Evolutionary conservation across 192 early-diverging fungal genomes (phyloP).

Genomic region (Ramicandelaber brevisporus): DNA sequence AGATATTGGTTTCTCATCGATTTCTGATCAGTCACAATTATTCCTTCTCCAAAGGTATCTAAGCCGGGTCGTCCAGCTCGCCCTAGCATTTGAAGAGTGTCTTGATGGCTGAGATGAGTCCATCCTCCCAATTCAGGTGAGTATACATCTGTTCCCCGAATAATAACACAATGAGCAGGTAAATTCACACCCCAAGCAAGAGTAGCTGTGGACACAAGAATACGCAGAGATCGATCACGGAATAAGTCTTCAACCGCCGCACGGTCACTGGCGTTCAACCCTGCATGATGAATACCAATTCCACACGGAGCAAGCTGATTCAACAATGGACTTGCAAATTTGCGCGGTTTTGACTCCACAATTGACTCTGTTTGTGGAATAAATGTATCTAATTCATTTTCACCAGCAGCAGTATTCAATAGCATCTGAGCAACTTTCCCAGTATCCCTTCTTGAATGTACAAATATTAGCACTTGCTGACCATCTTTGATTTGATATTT

Average conservation of each 20-base stretch:
- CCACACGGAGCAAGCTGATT: constrained; percentile 82
- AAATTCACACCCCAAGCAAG: constrained; percentile 98
- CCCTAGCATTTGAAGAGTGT: constrained; percentile 96
- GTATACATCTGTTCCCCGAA: constrained; percentile 97
- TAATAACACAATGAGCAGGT: constrained; percentile 92
- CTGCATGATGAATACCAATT: constrained; percentile 91
- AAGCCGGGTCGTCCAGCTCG: constrained; percentile 91
- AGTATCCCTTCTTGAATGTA: constrained; percentile 94
- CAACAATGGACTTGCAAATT: constrained; percentile 60
- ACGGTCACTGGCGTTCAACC: constrained; percentile 77
- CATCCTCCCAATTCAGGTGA: constrained; percentile 83
- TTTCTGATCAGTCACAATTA: constrained; percentile 80
- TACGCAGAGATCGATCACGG: constrained; percentile 67
- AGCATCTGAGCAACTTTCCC: constrained; percentile 80
- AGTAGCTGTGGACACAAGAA: constrained; percentile 88
- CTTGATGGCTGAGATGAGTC: constrained; percentile 86
- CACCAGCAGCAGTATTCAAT: constrained; percentile 80
- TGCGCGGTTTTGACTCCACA: constrained; percentile 51
- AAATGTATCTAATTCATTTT: constrained; percentile 61
- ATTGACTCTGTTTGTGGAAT: constrained; percentile 57
- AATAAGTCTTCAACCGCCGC: constrained; percentile 87
- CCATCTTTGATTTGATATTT: constrained; percentile 58
- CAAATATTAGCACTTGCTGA: constrained; percentile 88
- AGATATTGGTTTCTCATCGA: constrained; percentile 91
- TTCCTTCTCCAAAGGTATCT: constrained; percentile 86